A percentile compares a stretch with the other conserved stretches of the same genome.
Conservation (phyloP, 2,329 filamentous ascomycete genomes). For the Lasiodiplodia hormozganensis region DNA sequence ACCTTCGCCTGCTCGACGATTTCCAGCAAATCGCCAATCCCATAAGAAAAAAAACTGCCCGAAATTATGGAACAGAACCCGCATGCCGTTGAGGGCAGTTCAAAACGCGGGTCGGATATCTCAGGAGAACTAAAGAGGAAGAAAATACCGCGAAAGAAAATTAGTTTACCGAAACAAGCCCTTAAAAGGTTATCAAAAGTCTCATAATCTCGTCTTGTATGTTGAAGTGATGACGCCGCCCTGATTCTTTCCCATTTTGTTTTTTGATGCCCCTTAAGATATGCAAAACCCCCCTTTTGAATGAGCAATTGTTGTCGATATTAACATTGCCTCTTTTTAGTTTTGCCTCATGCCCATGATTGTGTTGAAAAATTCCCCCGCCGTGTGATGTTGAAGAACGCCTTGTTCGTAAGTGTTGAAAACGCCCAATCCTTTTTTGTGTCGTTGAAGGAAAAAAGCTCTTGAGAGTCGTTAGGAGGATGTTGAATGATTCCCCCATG, state of each 20-base stretch:
- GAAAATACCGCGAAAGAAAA: not conserved
- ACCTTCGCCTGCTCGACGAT: not conserved
- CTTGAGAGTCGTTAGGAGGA: not conserved
- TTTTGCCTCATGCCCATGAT: not conserved
- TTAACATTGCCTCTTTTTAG: not conserved
- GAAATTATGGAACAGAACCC: slow-evolving; percentile 9
- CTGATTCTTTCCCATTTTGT: not conserved
- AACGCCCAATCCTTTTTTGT: slow-evolving; percentile 15
- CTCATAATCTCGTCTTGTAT: slow-evolving; percentile 24
- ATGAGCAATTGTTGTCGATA: slow-evolving; percentile 7
- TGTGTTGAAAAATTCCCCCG: not conserved
- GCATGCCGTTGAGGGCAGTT: slow-evolving; percentile 21
- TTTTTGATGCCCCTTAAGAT: not conserved
- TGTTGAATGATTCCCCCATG: slow-evolving; percentile 12
- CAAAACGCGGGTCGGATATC: slow-evolving; percentile 21
- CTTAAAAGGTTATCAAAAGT: not conserved
- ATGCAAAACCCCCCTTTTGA: slow-evolving; percentile 20
- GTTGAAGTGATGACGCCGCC: slow-evolving; percentile 17
- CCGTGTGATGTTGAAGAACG: slow-evolving; percentile 14
- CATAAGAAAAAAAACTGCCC: not conserved
- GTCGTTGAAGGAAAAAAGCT: not conserved
- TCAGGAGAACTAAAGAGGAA: slow-evolving; percentile 12
- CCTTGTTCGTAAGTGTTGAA: slow-evolving; percentile 16
- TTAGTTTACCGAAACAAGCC: not conserved
- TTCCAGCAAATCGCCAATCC: not conserved